A percentile compares a stretch with the other conserved stretches of the same genome.
Evolutionary conservation across 805 yeast species (phyloP).

Genomic region (Starmerella gropengiesseri): DNA sequence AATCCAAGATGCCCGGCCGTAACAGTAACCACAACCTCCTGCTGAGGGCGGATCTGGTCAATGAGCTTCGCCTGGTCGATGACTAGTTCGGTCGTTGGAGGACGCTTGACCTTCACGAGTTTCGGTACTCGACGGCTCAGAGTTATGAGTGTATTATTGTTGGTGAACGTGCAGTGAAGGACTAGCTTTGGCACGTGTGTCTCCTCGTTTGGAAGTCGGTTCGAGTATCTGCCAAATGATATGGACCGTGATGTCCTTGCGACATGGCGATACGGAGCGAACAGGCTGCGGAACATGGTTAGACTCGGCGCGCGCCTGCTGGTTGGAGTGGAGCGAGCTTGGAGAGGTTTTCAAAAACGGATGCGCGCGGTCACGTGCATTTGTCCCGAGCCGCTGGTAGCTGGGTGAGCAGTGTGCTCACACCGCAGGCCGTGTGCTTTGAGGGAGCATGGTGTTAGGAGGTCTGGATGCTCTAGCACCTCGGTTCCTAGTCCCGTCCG

Average conservation of each 20-base stretch:
- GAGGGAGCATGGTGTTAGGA: conserved; percentile 4
- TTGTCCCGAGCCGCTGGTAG: too few species aligned
- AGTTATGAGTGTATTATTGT: conserved; percentile 75
- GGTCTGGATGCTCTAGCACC: conserved; percentile 22
- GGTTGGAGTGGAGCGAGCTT: not conserved
- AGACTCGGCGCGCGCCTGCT: too few species aligned
- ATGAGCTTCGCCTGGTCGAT: conserved; percentile 50
- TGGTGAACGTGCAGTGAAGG: conserved; percentile 63
- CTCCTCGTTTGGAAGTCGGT: conserved; percentile 1
- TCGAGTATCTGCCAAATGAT: not conserved
- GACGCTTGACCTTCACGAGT: conserved; percentile 28
- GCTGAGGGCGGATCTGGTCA: conserved; percentile 69
- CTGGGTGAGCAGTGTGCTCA: too few species aligned
- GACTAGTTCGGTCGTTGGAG: conserved; percentile 40
- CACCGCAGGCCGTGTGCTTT: too few species aligned
- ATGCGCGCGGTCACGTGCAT: too few species aligned
- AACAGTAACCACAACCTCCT: conserved; percentile 54
- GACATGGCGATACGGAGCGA: not conserved
- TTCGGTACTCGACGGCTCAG: conserved; percentile 41
- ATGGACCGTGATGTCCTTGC: not conserved
- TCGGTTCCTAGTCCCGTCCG: conserved; percentile 20
- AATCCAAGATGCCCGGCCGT: conserved; percentile 84
- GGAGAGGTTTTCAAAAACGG: too few species aligned
- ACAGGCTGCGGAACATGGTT: conserved; percentile 5
- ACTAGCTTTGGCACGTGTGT: conserved; percentile 37